Evolutionary conservation across 805 yeast species (phyloP).

Genomic region (Saturnispora gosingensis): DNA sequence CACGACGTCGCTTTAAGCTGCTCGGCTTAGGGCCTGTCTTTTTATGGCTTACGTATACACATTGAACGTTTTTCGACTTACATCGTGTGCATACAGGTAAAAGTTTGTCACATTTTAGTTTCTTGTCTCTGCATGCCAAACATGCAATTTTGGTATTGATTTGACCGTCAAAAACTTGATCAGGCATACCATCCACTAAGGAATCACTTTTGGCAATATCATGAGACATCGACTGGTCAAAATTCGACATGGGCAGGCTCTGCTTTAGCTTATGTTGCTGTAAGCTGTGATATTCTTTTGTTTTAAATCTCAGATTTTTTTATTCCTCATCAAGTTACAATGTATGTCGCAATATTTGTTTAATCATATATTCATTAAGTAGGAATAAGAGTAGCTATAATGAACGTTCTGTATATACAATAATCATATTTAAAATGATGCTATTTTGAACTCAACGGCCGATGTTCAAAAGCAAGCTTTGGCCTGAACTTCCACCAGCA

Average conservation of each 20-base stretch:
- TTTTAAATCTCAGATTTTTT: no score
- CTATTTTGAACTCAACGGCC: conserved; percentile 41
- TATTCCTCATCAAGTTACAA: neutral
- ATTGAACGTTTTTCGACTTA: conserved; percentile 11
- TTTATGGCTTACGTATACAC: conserved; percentile 21
- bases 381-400: neutral
- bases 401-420: neutral
- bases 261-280: neutral
- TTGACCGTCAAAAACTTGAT: conserved; percentile 3
- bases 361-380: neutral
- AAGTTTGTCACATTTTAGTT: conserved; percentile 25
- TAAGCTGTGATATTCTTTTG: neutral
- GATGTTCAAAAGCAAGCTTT: conserved; percentile 54
- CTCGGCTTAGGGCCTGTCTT: conserved; percentile 27
- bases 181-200: neutral
- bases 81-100: conserved; percentile 23
- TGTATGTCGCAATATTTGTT: neutral
- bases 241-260: neutral
- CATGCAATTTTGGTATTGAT: conserved; percentile 25
- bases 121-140: conserved; percentile 24
- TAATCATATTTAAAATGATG: neutral
- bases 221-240: neutral
- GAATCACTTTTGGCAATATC: neutral
- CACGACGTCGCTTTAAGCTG: conserved; percentile 1
- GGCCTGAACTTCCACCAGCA: conserved; percentile 30